Evolutionary conservation across 2,329 filamentous ascomycete genomes (phyloP), one percentile per base, ranked within the genome.

Genomic region (Sarocladium oryzae): DNA sequence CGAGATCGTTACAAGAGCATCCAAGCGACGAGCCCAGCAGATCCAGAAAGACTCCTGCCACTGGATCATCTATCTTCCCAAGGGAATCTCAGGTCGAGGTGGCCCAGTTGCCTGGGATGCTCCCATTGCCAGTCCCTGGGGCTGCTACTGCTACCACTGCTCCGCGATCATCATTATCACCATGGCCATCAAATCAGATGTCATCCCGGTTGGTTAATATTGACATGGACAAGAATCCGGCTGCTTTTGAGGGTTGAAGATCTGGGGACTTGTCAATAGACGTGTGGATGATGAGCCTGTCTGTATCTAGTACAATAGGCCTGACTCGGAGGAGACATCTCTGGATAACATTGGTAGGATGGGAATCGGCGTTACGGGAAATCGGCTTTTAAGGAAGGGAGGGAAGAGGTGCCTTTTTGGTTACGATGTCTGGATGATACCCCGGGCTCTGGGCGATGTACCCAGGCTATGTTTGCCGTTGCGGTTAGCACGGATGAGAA

Each of bases 381-480:
- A 21, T 48, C 15, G 43, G 43, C 26, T 16, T 48, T 16, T 32
- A 30, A n/a, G 18, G 10, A n/a, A 15, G 16, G 43, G 6, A 30
- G 24, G 18, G 10, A n/a, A 15, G 16, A 26, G 6, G 9, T 33
- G 20, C 28, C 15, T 18, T n/a, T 32, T 33, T 32, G 26, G n/a
- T 33, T 21, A 48, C 21, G 43, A 32, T 45, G 40, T 32, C 43
- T 48, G 43, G 21, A 48, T 48, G 43, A 48, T 48, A 48, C 43
- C 43, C 43, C 21, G n/a, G 24, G 40, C 23, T 7, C 16, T n/a
- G n/a, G n/a, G n/a, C n/a, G n/a, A n/a, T n/a, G n/a, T n/a, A n/a
- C n/a, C n/a, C n/a, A n/a, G n/a, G n/a, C n/a, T n/a, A n/a, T n/a
- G n/a, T n/a, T n/a, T n/a, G n/a, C n/a, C n/a, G n/a, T n/a, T n/a